These are phyloP conservation scores for Pleurotus sapidus DNA, from an alignment of 768 basidiomycete genomes.

Conservation along the genomic window DNA sequence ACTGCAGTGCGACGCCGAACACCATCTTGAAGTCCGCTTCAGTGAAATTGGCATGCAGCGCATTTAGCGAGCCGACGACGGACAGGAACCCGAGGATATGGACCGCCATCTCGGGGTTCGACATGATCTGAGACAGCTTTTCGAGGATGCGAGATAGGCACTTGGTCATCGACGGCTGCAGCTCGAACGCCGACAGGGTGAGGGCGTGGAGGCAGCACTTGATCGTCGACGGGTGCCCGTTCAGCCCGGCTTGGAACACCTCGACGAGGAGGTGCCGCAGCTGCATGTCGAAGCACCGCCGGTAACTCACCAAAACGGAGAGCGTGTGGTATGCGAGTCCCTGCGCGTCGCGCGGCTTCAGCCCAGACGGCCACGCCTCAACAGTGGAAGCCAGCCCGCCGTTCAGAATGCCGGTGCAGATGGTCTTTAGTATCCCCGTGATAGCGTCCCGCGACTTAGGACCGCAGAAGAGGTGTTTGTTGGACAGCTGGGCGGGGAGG, in stretches of 20 bases:
- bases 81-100: conserved; percentile 92
- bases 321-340: conserved; percentile 86
- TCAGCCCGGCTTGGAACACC: conserved; percentile 66
- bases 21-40: conserved; percentile 90
- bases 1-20: conserved; percentile 91
- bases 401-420: conserved; percentile 65
- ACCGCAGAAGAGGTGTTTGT: conserved; percentile 97
- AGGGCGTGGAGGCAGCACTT: conserved; percentile 90
- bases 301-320: conserved; percentile 86
- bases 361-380: conserved; percentile 54
- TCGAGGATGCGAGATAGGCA: conserved; percentile 78
- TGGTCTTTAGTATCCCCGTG: conserved; percentile 53
- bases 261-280: conserved; percentile 71
- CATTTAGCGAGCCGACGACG: conserved; percentile 77
- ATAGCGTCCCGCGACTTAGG: conserved; percentile 69
- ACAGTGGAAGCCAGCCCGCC: conserved; percentile 55
- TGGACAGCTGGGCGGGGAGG: conserved; percentile 85
- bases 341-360: conserved; percentile 81
- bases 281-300: conserved; percentile 67
- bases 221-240: conserved; percentile 71
- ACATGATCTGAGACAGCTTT: conserved; percentile 92
- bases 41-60: conserved; percentile 86
- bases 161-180: conserved; percentile 78
- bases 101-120: conserved; percentile 89
- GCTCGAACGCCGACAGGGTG: conserved; percentile 83